phyloP scores from a whole-genome alignment of 164 flowering plant genomes.

The Santalum album region DNA sequence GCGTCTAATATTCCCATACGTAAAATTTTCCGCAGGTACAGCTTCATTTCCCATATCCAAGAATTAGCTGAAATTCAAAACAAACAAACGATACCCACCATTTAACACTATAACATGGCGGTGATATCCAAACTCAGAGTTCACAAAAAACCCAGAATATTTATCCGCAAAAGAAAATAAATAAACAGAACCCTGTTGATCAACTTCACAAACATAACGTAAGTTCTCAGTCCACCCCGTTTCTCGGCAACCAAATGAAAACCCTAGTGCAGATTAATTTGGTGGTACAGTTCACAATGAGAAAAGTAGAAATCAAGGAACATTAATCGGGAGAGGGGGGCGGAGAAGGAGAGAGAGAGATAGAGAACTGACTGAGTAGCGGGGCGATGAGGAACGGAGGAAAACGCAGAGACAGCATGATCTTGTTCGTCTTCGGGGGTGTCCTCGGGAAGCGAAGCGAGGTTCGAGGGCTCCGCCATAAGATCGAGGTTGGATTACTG shows the following conservation, averaged over 20 bases:
- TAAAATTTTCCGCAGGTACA: too few species aligned
- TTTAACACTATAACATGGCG: too few species aligned
- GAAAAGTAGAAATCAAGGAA: neutral
- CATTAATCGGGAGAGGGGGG: neutral
- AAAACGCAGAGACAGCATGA: conserved; percentile 27
- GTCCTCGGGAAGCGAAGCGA: conserved; percentile 41
- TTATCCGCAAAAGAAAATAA: too few species aligned
- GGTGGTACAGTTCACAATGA: neutral
- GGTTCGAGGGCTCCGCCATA: conserved; percentile 24
- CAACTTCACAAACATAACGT: neutral
- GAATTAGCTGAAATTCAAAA: too few species aligned
- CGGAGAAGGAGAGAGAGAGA: neutral
- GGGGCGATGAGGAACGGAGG: conserved; percentile 34
- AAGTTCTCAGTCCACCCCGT: too few species aligned
- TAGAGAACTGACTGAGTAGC: conserved; percentile 31
- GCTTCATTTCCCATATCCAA: too few species aligned
- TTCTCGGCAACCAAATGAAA: neutral
- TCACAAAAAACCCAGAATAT: too few species aligned
- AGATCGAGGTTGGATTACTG: too few species aligned
- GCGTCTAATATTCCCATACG: too few species aligned
- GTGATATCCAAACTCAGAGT: too few species aligned
- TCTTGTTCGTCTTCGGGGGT: conserved; percentile 10
- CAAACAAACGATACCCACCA: too few species aligned
- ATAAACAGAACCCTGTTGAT: too few species aligned
- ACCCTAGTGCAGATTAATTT: neutral